These are phyloP conservation scores for Debaryomycetaceae sp. DNA, from an alignment of 1,139 yeast species.

Conservation along the genomic window DNA sequence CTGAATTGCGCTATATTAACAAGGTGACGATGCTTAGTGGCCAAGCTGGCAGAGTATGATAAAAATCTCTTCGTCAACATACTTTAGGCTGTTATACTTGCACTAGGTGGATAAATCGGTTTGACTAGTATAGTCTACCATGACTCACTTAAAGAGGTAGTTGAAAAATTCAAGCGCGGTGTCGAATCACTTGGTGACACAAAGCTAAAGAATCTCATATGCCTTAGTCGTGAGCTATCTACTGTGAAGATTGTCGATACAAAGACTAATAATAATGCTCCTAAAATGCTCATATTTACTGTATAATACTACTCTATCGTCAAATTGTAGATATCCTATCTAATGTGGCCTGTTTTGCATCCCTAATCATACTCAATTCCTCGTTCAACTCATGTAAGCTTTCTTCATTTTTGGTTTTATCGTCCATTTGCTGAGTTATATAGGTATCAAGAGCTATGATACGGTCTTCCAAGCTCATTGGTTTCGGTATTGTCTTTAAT, in stretches of 20 bases:
- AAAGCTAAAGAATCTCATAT: neutral
- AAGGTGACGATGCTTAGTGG: conserved; percentile 58
- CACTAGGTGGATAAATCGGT: too few relatives aligned
- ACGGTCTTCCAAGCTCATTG: neutral
- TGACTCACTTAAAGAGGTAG: conserved; percentile 23
- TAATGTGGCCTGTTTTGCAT: neutral
- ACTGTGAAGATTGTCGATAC: too few relatives aligned
- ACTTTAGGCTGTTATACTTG: conserved; percentile 1
- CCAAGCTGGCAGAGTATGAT: conserved; percentile 1
- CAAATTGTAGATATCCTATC: too few relatives aligned
- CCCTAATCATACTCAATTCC: neutral
- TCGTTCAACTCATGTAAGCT: neutral
- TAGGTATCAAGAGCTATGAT: neutral
- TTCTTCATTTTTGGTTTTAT: neutral
- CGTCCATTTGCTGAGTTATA: neutral
- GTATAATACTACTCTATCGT: too few relatives aligned
- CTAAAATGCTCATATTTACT: too few relatives aligned
- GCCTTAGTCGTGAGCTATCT: too few relatives aligned
- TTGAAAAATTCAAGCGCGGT: conserved; percentile 19
- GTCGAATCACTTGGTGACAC: conserved; percentile 8
- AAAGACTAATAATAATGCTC: too few relatives aligned
- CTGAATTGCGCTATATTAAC: conserved; percentile 74
- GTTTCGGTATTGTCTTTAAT: neutral
- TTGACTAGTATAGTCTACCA: neutral
- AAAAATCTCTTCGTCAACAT: conserved; percentile 4